Evolutionary conservation across 257 asterid species (phyloP).

Genomic region (Nicotiana knightiana): DNA sequence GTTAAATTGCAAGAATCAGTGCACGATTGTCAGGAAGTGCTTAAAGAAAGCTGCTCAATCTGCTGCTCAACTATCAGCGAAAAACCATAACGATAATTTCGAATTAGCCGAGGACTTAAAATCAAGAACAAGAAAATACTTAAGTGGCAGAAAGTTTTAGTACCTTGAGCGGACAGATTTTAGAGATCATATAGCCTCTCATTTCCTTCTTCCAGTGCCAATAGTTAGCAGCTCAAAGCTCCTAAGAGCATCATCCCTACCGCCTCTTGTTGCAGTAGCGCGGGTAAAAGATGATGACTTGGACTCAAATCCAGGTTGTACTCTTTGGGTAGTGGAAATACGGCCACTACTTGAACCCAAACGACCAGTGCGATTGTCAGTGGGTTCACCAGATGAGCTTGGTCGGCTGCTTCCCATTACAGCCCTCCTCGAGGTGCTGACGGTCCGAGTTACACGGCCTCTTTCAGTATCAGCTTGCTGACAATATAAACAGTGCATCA

Average conservation of each 20-base stretch:
- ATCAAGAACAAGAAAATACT: background rate
- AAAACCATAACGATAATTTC: background rate
- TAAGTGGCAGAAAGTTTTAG: background rate
- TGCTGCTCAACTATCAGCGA: background rate
- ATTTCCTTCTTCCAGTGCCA: conserved; percentile 73
- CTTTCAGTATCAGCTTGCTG: conserved; percentile 61
- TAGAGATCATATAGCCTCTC: background rate
- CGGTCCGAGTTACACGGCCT: conserved; percentile 50
- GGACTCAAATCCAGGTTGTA: conserved; percentile 59
- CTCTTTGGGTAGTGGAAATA: conserved; percentile 40
- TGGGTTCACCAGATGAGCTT: conserved; percentile 67
- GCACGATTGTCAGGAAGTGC: background rate
- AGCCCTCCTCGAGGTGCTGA: conserved; percentile 63
- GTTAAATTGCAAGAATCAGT: background rate
- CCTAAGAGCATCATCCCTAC: conserved; percentile 62
- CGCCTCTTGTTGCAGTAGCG: conserved; percentile 48
- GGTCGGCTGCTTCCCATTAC: conserved; percentile 59
- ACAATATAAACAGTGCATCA: conserved; percentile 5
- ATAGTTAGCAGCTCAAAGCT: conserved; percentile 81
- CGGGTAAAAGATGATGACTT: conserved; percentile 66
- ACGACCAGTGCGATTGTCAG: conserved; percentile 43
- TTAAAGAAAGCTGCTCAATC: background rate
- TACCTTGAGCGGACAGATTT: background rate
- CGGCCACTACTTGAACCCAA: conserved; percentile 57
- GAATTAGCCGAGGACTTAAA: background rate